Evolutionary conservation across 352 stramenopile genomes (phyloP), one percentile per base, ranked within the genome.

Genomic region (Globisporangium canariense): DNA sequence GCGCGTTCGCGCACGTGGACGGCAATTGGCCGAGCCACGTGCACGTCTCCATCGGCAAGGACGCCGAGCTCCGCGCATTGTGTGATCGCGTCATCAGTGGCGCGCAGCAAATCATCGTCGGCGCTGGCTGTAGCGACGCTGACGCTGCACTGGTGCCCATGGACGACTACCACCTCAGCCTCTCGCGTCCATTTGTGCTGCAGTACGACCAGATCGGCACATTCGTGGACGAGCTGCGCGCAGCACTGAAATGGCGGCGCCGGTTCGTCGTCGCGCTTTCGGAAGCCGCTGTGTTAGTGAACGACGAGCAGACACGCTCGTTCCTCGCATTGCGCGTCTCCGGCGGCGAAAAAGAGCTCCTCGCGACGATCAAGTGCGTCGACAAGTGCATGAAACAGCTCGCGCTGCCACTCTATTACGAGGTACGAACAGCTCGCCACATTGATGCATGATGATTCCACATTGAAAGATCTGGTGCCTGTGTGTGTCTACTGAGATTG

Each of bases 1-100:
- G 86, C 63, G 66, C 71, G 22, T 93, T 94, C 57, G 71, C 79
- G 30, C 84, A 93, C 55, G 82, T 93, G 10, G 81, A 89, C 50
- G 86, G 84, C 57, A 90, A 94, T 58, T 94, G 86, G 86, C 84
- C 86, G 51, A 92, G 83, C 55, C 83, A 94, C 34, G 74, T 94
- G 41, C 72, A 74, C 41, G 76, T 92, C 40, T 49, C 71, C 22
- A 70, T 93, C n/a, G 30, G 58, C 46, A 50, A 77, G 6, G 66
- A 65, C 30, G 43, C 53, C 4, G 63, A 70, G 32, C 54, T 89
- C 13, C 68, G 56, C 14, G 40, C 65, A 13, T 38, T 84, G 11
- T 70, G 67, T 41, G 58, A 59, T 11, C 22, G 52, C 4, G 36
- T 74, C 45, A 77, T 90, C 41, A 45, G 73, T 6, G 38, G 60